A percentile compares a stretch with the other conserved stretches of the same genome.
phyloP scores from a whole-genome alignment of 2,329 filamentous ascomycete genomes.

The Passalora sequoiae region DNA sequence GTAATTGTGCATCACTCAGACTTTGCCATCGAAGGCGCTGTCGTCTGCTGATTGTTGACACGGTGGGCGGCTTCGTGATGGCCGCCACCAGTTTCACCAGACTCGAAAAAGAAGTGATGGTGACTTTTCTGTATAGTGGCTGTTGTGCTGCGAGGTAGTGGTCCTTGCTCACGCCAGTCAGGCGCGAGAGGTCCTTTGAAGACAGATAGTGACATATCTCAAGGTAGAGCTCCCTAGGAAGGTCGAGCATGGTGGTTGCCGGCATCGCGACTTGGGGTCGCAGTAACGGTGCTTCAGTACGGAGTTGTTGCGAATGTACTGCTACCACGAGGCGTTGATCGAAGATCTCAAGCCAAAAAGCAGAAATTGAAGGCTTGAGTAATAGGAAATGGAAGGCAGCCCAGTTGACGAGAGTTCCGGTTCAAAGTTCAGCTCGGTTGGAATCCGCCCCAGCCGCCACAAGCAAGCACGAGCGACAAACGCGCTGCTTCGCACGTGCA shows the following conservation, averaged over 20 bases:
- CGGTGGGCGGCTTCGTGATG: slow-evolving; percentile 13
- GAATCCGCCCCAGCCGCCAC: too few species aligned
- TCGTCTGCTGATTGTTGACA: slow-evolving; percentile 19
- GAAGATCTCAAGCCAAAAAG: background rate
- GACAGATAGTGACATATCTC: slow-evolving; percentile 17
- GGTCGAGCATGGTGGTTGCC: slow-evolving; percentile 14
- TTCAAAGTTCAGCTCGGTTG: too few species aligned
- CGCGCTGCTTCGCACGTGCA: too few species aligned
- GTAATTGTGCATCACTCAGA: slow-evolving; percentile 19
- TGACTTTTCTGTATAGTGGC: slow-evolving; percentile 17
- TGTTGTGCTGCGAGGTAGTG: slow-evolving; percentile 22
- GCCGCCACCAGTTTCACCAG: slow-evolving; percentile 18
- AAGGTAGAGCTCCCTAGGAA: slow-evolving; percentile 25
- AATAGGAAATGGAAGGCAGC: background rate
- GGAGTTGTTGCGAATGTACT: background rate
- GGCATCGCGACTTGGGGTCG: slow-evolving; percentile 2
- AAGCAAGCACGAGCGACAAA: too few species aligned
- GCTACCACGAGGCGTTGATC: background rate
- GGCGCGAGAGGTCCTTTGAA: slow-evolving; percentile 12
- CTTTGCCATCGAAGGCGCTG: slow-evolving; percentile 20
- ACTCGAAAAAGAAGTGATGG: slow-evolving; percentile 9
- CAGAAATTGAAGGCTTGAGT: background rate
- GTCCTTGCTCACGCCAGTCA: slow-evolving; percentile 17
- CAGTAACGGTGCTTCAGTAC: background rate
- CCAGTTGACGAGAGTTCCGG: too few species aligned